Evolutionary conservation across 306 rosid genomes (phyloP), one percentile per base, ranked within the genome.

Genomic region (Quercus berberidifolia): DNA sequence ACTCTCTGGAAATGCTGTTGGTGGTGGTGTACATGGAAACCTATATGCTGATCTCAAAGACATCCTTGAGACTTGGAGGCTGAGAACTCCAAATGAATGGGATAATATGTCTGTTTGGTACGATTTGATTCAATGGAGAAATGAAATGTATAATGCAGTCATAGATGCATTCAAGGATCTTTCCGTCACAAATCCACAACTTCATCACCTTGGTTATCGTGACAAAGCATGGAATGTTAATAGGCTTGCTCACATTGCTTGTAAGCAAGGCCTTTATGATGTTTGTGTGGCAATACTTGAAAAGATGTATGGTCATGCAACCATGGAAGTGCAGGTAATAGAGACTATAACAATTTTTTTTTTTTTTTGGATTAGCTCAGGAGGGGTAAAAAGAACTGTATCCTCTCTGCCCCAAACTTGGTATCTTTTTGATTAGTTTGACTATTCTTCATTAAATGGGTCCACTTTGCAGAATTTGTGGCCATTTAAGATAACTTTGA

Each of bases 211-310:
- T 86, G 99, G 99, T 77, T 93, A 83, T 87, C 99, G 98, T 82
- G 99, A 96, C 87, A 96, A 93, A 89, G 99, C 99, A 43, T 96
- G 99, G 99, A 96, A 90, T 75, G 99, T 96, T 75, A 96, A 96
- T 85, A 91, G 92, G 86, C 99, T 96, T 76, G 99, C 99, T 80
- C 97, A 86, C 80, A 89, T 96, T 82, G 94, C 97, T 81, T 93
- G 97, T 71, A 93, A 89, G 84, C 99, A 96, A 83, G 99, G 99
- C 81, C 93, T 96, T 51, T 82, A 71, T 79, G 99, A 96, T 82
- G 99, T 96, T 79, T 96, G 99, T 75, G 99, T 93, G 79, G 76
- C 86, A 80, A 87, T 91, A 82, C 97, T 96, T 58, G 99, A 93
- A 57, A 96, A 91, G 85, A 88, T 96, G 93, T 96, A 96, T 58